Percentiles rank a stretch among this genome's conserved stretches.
These are phyloP conservation scores for Perilla frutescens DNA, from an alignment of 257 asterid genomes.

Conservation along the genomic window DNA sequence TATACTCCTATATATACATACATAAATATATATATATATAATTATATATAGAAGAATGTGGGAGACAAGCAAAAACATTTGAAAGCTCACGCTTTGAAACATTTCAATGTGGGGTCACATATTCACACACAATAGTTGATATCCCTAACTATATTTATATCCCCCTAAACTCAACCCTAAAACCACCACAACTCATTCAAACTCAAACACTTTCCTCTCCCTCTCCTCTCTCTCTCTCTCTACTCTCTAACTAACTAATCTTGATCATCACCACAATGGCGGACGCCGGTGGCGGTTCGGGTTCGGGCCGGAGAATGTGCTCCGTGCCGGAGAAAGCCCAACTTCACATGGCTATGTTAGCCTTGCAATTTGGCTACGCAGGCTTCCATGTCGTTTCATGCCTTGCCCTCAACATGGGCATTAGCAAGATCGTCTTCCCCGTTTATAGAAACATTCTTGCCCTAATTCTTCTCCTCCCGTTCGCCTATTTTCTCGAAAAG, in stretches of 20 bases:
- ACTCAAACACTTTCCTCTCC: constrained; percentile 7
- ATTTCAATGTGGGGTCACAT: constrained; percentile 41
- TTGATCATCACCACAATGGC: constrained; percentile 51
- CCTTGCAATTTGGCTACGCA: constrained; percentile 94
- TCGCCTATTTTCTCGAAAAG: constrained; percentile 97
- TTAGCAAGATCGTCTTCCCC: constrained; percentile 95
- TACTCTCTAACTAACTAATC: too few species aligned
- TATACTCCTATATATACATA: too few species aligned
- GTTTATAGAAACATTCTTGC: constrained; percentile 97
- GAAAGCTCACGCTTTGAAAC: constrained; percentile 38
- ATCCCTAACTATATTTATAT: constrained; percentile 62
- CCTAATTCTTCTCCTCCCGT: constrained; percentile 84
- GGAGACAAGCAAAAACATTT: constrained; percentile 70
- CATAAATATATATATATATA: too few species aligned
- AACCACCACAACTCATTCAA: constrained; percentile 32
- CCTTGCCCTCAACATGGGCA: constrained; percentile 97
- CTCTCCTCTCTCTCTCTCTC: background rate
- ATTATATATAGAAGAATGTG: constrained; percentile 48
- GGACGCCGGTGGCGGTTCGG: constrained; percentile 56
- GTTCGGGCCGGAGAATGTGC: constrained; percentile 57
- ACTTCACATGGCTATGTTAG: constrained; percentile 86
- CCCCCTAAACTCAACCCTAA: constrained; percentile 55
- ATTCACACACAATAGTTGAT: background rate
- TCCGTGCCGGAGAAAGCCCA: constrained; percentile 83
- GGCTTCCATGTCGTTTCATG: constrained; percentile 97